phyloP scores from a whole-genome alignment of 2,329 filamentous ascomycete species.

The Apiospora malaysiana region DNA sequence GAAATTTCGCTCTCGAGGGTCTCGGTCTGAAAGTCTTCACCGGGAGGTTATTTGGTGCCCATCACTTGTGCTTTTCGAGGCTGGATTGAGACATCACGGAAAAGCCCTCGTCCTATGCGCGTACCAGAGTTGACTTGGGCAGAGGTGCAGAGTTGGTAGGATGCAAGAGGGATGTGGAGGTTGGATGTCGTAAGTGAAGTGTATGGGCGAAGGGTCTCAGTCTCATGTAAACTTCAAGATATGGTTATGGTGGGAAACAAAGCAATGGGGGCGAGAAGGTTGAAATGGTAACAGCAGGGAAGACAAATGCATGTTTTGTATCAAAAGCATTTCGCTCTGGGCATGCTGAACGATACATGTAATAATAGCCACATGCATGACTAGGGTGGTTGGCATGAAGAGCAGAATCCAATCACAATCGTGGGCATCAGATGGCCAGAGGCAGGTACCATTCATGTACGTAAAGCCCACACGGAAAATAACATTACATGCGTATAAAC shows the following conservation, averaged over 20 bases:
- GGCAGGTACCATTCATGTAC: slow-evolving; percentile 8
- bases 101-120: neutral
- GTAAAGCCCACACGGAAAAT: slow-evolving; percentile 12
- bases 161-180: neutral
- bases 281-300: slow-evolving; percentile 13
- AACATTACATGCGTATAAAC: neutral
- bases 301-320: slow-evolving; percentile 19
- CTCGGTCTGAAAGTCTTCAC: slow-evolving; percentile 13
- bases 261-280: neutral
- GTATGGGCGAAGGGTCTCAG: slow-evolving; percentile 9
- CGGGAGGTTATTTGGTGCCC: slow-evolving; percentile 7
- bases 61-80: slow-evolving; percentile 16
- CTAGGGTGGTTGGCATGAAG: slow-evolving; percentile 11
- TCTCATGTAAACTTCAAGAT: slow-evolving; percentile 7
- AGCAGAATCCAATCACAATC: slow-evolving; percentile 10
- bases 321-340: slow-evolving; percentile 7
- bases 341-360: slow-evolving; percentile 13
- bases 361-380: slow-evolving; percentile 18
- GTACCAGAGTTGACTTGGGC: neutral
- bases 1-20: neutral
- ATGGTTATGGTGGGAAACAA: slow-evolving; percentile 11
- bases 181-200: slow-evolving; percentile 10
- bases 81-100: slow-evolving; percentile 12
- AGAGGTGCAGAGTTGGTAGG: slow-evolving; percentile 15
- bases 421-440: neutral